Conservation (phyloP, 192 early-diverging fungal genomes). For the Gamsiella multidivaricata region DNA sequence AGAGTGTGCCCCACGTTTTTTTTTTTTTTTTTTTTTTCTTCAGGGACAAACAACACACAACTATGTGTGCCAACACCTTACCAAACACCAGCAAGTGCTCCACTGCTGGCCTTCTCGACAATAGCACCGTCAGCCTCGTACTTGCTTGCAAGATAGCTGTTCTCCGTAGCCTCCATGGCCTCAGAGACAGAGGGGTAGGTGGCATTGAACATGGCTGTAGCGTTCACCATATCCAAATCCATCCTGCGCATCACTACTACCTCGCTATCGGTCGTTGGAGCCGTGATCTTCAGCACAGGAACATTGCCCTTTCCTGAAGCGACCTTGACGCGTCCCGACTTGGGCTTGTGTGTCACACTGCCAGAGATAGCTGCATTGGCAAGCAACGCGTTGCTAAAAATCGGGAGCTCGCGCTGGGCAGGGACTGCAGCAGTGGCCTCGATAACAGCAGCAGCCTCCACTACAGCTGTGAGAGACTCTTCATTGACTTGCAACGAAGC, state of each 20-base stretch:
- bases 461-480: not conserved
- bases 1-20: not conserved
- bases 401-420: slow-evolving; percentile 23
- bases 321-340: slow-evolving; percentile 41
- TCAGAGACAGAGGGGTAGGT: slow-evolving; percentile 24
- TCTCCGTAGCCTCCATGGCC: slow-evolving; percentile 13
- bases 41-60: not conserved
- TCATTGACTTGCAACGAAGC: not conserved
- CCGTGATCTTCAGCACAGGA: slow-evolving; percentile 28
- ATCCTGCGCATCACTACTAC: slow-evolving; percentile 41
- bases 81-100: slow-evolving; percentile 24
- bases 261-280: slow-evolving; percentile 26
- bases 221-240: slow-evolving; percentile 33
- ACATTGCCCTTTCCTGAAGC: slow-evolving; percentile 4
- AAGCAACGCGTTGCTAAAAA: slow-evolving; percentile 29
- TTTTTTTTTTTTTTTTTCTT: too few relatives aligned
- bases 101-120: slow-evolving; percentile 16
- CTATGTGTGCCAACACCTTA: not conserved
- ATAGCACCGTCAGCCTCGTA: slow-evolving; percentile 22
- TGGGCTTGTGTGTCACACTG: slow-evolving; percentile 15
- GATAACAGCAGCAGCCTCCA: not conserved
- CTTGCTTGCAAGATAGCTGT: not conserved
- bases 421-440: not conserved
- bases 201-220: slow-evolving; percentile 26
- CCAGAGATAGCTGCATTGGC: slow-evolving; percentile 14